Base-by-base conservation (phyloP, 768 basidiomycete species). In the Rubroboletus satanas region DNA sequence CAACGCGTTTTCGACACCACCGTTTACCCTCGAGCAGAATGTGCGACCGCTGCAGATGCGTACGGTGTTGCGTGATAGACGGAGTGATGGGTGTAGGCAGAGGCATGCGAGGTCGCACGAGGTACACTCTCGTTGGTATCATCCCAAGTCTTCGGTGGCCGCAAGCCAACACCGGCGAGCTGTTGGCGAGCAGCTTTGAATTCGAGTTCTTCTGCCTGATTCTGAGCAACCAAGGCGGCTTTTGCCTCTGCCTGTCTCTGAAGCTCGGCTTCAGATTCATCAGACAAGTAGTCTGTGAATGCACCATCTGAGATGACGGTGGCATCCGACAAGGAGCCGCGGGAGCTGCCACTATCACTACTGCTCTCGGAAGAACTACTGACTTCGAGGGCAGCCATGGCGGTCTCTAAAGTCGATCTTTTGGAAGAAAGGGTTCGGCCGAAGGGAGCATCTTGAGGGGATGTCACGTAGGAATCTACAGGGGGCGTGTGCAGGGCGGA, bases 251-350 rank as follows among this genome's bases (percentile, higher is more conserved):
- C 90, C 70, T 93, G 90, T 55, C 88, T 78, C 71, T 93, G 90
- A 51, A 93, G 71, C 67, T 93, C 90, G 28, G 84, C 89, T 64
- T 93, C 90, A n/a, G 90, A 92, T 71, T 93, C 90, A 66, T 92
- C 90, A n/a, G 90, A 92, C 31, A 92, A 73, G 68, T 93, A 93
- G 67, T 93, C 91, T 12, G 91, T 93, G 65, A 93, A 93, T 15
- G 83, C 89, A 12, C 90, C 90, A 61, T 92, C 90, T 9, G 90
- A 91, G 5, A 86, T 90, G 52, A 92, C 79, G 5, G 91, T 92
- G 55, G 83, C 83, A 66, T 88, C 87, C 4, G 85, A 83, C 65
- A 82, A 61, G 18, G 84, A 85, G 36, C 83, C 82, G 15, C 74
- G 67, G 15, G 72, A 74, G 57, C 77, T 74, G 63, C 69, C 68